Evolutionary conservation across 2,329 filamentous ascomycete species (phyloP).

Genomic region (Ascochyta pisi): DNA sequence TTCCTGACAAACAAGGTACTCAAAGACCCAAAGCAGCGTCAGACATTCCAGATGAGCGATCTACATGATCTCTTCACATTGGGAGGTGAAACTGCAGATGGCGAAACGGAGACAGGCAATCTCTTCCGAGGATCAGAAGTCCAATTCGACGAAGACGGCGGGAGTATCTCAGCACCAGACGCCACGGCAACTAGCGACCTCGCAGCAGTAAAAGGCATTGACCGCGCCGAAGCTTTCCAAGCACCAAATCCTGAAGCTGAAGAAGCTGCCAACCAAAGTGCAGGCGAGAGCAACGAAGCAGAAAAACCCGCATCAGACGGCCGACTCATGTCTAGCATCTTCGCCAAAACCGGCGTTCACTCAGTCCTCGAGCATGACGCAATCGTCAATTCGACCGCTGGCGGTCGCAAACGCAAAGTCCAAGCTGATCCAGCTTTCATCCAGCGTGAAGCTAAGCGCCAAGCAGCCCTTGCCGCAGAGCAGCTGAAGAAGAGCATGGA

Average conservation of each 20-base stretch:
- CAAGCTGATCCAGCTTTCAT: conserved; percentile 80
- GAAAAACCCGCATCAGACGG: conserved; percentile 51
- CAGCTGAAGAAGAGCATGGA: conserved; percentile 77
- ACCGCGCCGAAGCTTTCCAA: conserved; percentile 53
- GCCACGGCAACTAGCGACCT: conserved; percentile 38
- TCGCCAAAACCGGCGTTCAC: conserved; percentile 83
- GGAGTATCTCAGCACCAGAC: conserved; percentile 27
- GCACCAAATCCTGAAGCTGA: conserved; percentile 36
- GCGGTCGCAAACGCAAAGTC: conserved; percentile 66
- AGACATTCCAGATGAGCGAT: conserved; percentile 88
- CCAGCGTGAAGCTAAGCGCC: conserved; percentile 78
- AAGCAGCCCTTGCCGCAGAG: conserved; percentile 78
- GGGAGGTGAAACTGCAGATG: conserved; percentile 66
- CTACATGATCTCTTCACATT: conserved; percentile 91
- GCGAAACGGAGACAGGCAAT: conserved; percentile 80
- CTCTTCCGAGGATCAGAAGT: conserved; percentile 90
- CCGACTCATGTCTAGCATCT: conserved; percentile 87
- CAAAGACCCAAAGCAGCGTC: conserved; percentile 90
- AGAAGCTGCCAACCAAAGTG: conserved; percentile 26
- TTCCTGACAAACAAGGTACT: conserved; percentile 97
- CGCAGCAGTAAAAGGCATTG: conserved; percentile 51
- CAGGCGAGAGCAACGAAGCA: conserved; percentile 20
- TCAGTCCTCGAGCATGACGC: conserved; percentile 93
- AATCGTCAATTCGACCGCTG: conserved; percentile 65
- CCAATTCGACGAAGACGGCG: conserved; percentile 56